Evolutionary conservation across 2,329 filamentous ascomycete genomes (phyloP).

Genomic region (Trichocomaceae sp.): DNA sequence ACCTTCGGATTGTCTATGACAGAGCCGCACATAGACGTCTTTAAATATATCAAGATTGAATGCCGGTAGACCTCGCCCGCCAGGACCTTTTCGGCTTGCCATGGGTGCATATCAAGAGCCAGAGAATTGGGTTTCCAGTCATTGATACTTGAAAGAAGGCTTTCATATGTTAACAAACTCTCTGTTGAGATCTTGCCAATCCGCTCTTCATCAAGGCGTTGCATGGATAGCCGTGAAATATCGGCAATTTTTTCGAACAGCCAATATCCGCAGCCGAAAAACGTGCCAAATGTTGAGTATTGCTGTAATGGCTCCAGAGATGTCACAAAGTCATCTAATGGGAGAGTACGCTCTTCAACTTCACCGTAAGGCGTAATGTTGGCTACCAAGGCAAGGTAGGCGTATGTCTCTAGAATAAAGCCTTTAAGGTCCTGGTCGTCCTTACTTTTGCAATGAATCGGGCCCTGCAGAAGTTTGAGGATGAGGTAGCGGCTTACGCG

Average conservation of each 20-base stretch:
- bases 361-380: background rate
- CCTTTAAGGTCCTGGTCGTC: background rate
- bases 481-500: background rate
- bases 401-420: background rate
- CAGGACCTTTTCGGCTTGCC: background rate
- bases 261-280: background rate
- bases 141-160: background rate
- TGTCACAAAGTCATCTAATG: background rate
- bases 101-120: background rate
- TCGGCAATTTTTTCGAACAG: background rate
- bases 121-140: background rate
- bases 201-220: background rate
- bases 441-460: background rate
- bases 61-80: background rate
- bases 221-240: background rate
- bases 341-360: background rate
- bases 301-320: background rate
- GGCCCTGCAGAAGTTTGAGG: background rate
- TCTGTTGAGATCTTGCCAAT: background rate
- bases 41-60: background rate
- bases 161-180: background rate
- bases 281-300: background rate
- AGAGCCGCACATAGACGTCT: background rate
- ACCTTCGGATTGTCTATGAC: background rate
- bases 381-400: background rate